A percentile compares a stretch with the other conserved stretches of the same genome.
These are phyloP conservation scores for Tylopilus sp. DNA, from an alignment of 768 basidiomycete genomes.

Conservation along the genomic window DNA sequence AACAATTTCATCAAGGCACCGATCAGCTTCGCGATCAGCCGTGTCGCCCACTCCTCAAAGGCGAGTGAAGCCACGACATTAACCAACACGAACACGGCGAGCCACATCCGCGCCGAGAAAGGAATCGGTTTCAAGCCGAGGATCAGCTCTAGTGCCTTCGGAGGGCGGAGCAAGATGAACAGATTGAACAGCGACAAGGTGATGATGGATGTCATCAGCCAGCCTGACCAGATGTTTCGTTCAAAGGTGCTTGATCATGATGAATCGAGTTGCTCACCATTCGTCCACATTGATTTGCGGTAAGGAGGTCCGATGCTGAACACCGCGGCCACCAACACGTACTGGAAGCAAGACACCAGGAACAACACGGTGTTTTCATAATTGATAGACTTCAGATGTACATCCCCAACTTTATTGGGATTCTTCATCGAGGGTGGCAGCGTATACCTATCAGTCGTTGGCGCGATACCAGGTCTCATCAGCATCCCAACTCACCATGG, in stretches of 20 bases:
- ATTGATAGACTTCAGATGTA: constrained; percentile 79
- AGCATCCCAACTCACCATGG: constrained; percentile 55
- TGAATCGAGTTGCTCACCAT: constrained; percentile 51
- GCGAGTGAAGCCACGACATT: constrained; percentile 71
- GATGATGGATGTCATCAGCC: constrained; percentile 77
- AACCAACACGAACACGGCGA: constrained; percentile 62
- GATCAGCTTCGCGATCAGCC: constrained; percentile 52
- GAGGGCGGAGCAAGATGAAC: constrained; percentile 72
- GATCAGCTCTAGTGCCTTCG: constrained; percentile 51
- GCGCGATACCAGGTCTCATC: background rate
- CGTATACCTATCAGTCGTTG: constrained; percentile 57
- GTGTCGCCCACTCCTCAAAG: constrained; percentile 78
- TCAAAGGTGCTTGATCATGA: background rate
- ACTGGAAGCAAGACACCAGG: constrained; percentile 96
- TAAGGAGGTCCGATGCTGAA: constrained; percentile 99
- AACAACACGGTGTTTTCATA: constrained; percentile 93
- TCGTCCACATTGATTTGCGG: constrained; percentile 92
- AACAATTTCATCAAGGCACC: constrained; percentile 44
- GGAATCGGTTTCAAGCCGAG: constrained; percentile 81
- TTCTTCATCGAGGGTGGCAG: constrained; percentile 49
- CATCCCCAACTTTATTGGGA: constrained; percentile 45
- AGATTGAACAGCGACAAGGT: constrained; percentile 70
- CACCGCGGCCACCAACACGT: constrained; percentile 93
- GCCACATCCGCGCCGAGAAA: constrained; percentile 57
- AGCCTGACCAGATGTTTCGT: constrained; percentile 42